phyloP scores from a whole-genome alignment of 805 yeast genomes.

The Lipomyces yamanashiensis region DNA sequence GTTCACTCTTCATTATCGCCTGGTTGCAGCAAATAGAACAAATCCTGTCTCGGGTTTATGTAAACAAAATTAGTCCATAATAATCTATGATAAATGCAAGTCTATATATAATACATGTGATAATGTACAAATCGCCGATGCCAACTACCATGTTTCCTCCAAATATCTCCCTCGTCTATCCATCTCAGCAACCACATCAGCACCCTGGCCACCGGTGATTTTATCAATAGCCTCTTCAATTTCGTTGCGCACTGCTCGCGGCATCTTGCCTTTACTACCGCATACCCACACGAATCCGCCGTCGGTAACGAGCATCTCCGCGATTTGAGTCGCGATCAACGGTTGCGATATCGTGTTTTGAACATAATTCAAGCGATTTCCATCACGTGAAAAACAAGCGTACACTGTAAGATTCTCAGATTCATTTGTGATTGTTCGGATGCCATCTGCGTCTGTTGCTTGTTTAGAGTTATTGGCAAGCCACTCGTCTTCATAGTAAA shows the following conservation, averaged over 20 bases:
- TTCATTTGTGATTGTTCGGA: background rate
- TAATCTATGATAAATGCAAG: background rate
- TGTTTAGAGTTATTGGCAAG: slow-evolving; percentile 47
- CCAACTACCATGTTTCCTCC: slow-evolving; percentile 78
- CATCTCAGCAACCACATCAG: slow-evolving; percentile 57
- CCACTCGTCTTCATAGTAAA: slow-evolving; percentile 64
- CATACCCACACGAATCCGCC: slow-evolving; percentile 77
- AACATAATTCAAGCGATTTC: slow-evolving; percentile 33
- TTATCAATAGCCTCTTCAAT: slow-evolving; percentile 53
- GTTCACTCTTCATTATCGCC: no score
- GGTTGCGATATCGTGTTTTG: slow-evolving; percentile 16
- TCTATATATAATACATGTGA: background rate
- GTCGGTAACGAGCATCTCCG: slow-evolving; percentile 56
- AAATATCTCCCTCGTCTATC: slow-evolving; percentile 67
- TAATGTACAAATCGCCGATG: background rate
- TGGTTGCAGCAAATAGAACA: no score
- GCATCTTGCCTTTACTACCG: slow-evolving; percentile 96
- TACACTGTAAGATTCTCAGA: background rate
- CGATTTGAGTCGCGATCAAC: slow-evolving; percentile 45
- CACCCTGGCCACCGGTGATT: slow-evolving; percentile 6
- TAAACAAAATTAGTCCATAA: background rate
- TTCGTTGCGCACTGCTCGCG: slow-evolving; percentile 82
- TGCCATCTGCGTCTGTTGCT: slow-evolving; percentile 43
- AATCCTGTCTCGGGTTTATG: no score
- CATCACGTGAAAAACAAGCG: slow-evolving; percentile 51